Evolutionary conservation across 1,284 basidiomycete species (phyloP).

Genomic region (Ustilago sp.): DNA sequence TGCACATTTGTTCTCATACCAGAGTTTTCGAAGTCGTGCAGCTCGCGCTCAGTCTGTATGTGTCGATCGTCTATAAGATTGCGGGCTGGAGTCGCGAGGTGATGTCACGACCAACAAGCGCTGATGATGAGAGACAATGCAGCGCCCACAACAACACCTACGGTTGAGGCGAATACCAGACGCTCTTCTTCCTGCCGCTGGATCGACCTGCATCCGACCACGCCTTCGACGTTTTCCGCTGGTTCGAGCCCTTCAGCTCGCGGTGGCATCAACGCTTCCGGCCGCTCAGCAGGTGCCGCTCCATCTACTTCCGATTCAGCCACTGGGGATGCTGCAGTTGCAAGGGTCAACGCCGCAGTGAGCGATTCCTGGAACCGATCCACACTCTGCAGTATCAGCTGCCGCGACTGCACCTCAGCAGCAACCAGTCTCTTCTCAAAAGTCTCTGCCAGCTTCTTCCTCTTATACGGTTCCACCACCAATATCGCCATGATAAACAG

Average conservation of each 20-base stretch:
- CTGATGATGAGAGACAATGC: slow-evolving; percentile 41
- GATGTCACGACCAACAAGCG: slow-evolving; percentile 32
- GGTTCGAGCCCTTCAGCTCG: background rate
- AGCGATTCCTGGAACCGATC: slow-evolving; percentile 42
- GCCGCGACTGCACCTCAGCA: slow-evolving; percentile 52
- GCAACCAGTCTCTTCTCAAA: slow-evolving; percentile 58
- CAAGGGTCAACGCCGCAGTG: slow-evolving; percentile 1
- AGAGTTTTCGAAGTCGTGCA: background rate
- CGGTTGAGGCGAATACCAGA: slow-evolving; percentile 42
- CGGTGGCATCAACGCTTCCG: background rate
- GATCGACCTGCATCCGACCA: too few relatives aligned
- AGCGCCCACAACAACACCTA: slow-evolving; percentile 44
- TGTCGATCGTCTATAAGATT: background rate
- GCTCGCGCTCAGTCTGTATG: background rate
- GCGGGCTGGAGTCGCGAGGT: background rate
- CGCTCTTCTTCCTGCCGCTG: slow-evolving; percentile 24
- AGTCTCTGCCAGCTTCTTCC: slow-evolving; percentile 65
- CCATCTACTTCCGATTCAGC: background rate
- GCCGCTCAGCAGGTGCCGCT: background rate
- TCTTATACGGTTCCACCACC: slow-evolving; percentile 68
- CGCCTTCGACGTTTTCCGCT: background rate
- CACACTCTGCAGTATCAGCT: slow-evolving; percentile 45
- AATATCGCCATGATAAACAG: slow-evolving; percentile 65
- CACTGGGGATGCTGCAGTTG: too few relatives aligned
- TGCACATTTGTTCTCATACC: background rate